Conservation (phyloP, 2,329 filamentous ascomycete species). For the Fusarium albosuccineum region DNA sequence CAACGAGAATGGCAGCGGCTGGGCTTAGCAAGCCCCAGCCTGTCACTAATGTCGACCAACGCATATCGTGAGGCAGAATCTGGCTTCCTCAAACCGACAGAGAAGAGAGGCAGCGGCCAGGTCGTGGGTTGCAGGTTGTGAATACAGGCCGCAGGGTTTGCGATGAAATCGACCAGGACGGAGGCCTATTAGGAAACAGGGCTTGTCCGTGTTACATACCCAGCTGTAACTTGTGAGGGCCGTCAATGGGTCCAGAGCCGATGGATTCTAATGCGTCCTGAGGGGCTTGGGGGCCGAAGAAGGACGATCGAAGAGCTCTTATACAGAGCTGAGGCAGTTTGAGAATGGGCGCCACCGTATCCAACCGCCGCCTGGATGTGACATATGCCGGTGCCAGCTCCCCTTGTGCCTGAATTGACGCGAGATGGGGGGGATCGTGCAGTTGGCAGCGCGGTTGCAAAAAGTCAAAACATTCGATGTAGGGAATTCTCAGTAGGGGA, state of each 20-base stretch:
- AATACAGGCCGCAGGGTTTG: background rate
- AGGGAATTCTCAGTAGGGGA: background rate
- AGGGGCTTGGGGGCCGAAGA: constrained; percentile 21
- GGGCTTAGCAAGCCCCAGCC: constrained; percentile 34
- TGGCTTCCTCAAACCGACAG: too few relatives aligned
- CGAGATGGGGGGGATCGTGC: constrained; percentile 10
- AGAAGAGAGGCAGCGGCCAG: too few relatives aligned
- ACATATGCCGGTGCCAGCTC: constrained; percentile 26
- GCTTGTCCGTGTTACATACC: constrained; percentile 34
- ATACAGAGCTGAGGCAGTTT: constrained; percentile 11
- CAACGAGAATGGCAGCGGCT: constrained; percentile 56
- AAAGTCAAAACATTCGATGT: too few relatives aligned
- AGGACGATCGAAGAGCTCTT: constrained; percentile 23
- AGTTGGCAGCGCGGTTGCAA: constrained; percentile 28
- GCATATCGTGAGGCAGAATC: constrained; percentile 9
- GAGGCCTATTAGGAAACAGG: constrained; percentile 3
- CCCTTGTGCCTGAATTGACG: constrained; percentile 22
- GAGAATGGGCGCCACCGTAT: background rate
- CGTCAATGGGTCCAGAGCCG: constrained; percentile 3
- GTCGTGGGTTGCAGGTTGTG: background rate
- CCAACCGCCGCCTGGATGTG: constrained; percentile 19
- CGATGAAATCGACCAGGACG: background rate
- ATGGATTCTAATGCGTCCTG: too few relatives aligned
- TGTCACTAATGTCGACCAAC: constrained; percentile 22
- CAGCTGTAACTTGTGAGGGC: constrained; percentile 19